These are phyloP conservation scores for Podospora pseudopauciseta DNA, from an alignment of 495 filamentous ascomycete species.

Conservation along the genomic window DNA sequence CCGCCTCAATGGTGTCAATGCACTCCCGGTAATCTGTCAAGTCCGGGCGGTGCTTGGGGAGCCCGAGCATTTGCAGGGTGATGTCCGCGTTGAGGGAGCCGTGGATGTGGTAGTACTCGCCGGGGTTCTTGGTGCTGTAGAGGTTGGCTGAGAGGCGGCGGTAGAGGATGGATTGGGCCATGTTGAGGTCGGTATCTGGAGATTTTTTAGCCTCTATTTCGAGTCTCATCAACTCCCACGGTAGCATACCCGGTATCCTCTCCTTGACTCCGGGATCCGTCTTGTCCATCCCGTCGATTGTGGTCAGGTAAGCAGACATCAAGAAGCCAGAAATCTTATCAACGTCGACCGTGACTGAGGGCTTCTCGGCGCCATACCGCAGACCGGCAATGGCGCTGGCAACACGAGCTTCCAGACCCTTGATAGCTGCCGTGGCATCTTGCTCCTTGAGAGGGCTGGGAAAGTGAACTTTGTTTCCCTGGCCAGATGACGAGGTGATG, in stretches of 20 bases:
- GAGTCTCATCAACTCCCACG: conserved; percentile 9
- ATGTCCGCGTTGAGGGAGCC: conserved; percentile 68
- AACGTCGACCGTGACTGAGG: conserved; percentile 55
- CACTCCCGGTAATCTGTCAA: conserved; percentile 63
- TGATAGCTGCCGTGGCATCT: conserved; percentile 63
- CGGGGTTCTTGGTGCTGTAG: conserved; percentile 62
- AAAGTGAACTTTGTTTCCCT: conserved; percentile 40
- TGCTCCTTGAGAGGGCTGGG: conserved; percentile 71
- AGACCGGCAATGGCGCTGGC: conserved; percentile 62
- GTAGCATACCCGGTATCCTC: conserved; percentile 57
- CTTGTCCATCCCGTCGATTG: conserved; percentile 66
- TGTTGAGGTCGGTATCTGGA: conserved; percentile 65
- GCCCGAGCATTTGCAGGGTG: conserved; percentile 67
- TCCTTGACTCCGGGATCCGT: conserved; percentile 55
- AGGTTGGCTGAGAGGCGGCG: conserved; percentile 71
- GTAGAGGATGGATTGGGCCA: conserved; percentile 69
- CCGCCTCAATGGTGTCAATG: conserved; percentile 62
- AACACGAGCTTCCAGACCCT: conserved; percentile 66
- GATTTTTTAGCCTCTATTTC: background rate
- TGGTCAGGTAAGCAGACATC: conserved; percentile 69
- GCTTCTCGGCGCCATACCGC: conserved; percentile 41
- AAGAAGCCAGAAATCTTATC: conserved; percentile 64
- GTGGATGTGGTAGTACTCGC: conserved; percentile 73
- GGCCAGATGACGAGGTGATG: conserved; percentile 30
- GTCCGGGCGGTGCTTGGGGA: conserved; percentile 59